phyloP scores from a whole-genome alignment of 2,329 filamentous ascomycete species.

The Xylariaceae sp. region DNA sequence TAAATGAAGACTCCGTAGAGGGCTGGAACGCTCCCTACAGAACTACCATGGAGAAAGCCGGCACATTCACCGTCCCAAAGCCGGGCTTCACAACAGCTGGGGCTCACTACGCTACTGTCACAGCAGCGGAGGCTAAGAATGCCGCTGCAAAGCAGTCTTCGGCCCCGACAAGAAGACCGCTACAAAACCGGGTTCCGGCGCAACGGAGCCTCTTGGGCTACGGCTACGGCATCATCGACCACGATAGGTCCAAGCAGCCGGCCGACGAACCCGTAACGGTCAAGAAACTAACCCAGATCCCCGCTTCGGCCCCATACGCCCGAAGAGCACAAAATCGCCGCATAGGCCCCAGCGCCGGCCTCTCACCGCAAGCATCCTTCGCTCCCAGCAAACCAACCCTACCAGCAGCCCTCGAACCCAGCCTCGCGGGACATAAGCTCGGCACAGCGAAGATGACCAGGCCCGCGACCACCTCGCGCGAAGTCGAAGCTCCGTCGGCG shows the following conservation, averaged over 20 bases:
- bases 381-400: slow-evolving; percentile 5
- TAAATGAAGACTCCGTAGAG: slow-evolving; percentile 30
- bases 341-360: slow-evolving; percentile 5
- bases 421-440: slow-evolving; percentile 36
- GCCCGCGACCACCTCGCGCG: slow-evolving; percentile 8
- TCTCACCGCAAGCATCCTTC: too few species aligned
- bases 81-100: slow-evolving; percentile 61
- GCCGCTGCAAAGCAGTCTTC: slow-evolving; percentile 10
- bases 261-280: slow-evolving; percentile 15
- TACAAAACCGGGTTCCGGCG: slow-evolving; percentile 17
- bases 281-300: slow-evolving; percentile 9
- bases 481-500: slow-evolving; percentile 11
- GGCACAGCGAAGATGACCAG: slow-evolving; percentile 30
- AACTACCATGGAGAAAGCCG: slow-evolving; percentile 59
- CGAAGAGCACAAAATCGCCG: slow-evolving; percentile 5
- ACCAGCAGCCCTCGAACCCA: slow-evolving; percentile 25
- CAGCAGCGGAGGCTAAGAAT: slow-evolving; percentile 28
- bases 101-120: slow-evolving; percentile 43
- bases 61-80: slow-evolving; percentile 55
- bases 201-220: slow-evolving; percentile 28
- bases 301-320: slow-evolving; percentile 13
- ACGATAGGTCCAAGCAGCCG: slow-evolving; percentile 24
- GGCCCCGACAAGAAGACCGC: slow-evolving; percentile 8
- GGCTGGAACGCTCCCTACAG: slow-evolving; percentile 37
- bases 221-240: slow-evolving; percentile 26